phyloP scores from a whole-genome alignment of 1,139 yeast species.

The Taphrina deformans region DNA sequence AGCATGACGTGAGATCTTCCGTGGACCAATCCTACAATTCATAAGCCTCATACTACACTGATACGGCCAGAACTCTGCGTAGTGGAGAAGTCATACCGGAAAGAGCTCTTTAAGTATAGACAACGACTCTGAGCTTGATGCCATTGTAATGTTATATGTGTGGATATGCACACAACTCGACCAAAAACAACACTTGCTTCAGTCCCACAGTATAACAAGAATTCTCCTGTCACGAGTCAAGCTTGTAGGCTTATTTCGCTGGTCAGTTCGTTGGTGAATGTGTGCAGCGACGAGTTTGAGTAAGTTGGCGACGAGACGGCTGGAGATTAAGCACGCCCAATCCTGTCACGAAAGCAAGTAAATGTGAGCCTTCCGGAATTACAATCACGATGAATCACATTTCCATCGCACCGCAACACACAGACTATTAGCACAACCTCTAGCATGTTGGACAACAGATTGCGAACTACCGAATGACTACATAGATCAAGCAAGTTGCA shows the following conservation, averaged over 20 bases:
- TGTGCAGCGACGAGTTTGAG: conserved; percentile 1
- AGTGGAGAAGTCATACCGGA: conserved; percentile 16
- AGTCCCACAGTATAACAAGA: no score
- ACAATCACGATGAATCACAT: no score
- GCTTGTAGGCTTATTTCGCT: not conserved
- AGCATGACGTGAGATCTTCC: conserved; percentile 22
- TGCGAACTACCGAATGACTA: no score
- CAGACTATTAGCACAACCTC: no score
- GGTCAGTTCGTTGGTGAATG: not conserved
- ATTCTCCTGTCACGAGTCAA: not conserved
- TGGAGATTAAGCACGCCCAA: not conserved
- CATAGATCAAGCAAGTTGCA: no score
- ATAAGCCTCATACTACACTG: not conserved
- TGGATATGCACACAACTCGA: not conserved
- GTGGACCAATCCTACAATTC: conserved; percentile 14
- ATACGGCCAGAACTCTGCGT: not conserved
- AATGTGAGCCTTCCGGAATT: not conserved
- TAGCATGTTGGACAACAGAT: no score
- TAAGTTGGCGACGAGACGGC: not conserved
- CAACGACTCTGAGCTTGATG: conserved; percentile 25
- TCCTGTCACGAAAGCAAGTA: not conserved
- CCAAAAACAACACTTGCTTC: not conserved
- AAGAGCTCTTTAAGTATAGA: conserved; percentile 23
- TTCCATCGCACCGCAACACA: no score
- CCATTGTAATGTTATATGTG: conserved; percentile 1